Evolutionary conservation across 2,329 filamentous ascomycete genomes (phyloP).

Genomic region (Drechslerella coelobrocha): DNA sequence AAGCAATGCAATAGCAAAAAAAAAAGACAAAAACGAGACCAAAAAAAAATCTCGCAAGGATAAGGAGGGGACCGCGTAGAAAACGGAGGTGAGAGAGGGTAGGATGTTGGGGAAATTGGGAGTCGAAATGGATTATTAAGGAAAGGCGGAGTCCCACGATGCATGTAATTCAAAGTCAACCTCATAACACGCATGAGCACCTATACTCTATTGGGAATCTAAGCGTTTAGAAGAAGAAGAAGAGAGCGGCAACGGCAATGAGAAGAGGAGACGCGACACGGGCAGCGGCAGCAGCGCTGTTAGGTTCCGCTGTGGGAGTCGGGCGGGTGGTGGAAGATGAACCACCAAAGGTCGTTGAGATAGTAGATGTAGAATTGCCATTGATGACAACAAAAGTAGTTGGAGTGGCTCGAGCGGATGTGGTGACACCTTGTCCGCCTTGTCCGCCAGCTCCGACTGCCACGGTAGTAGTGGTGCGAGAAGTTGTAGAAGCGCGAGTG

Average conservation of each 20-base stretch:
- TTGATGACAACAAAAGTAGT: neutral
- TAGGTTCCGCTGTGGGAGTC: conserved; percentile 11
- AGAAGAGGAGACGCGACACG: conserved; percentile 24
- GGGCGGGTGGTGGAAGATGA: neutral
- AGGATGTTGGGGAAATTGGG: neutral
- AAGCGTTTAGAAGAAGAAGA: conserved; percentile 39
- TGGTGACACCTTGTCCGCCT: no score
- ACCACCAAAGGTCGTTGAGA: neutral
- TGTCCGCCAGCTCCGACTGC: conserved; percentile 23
- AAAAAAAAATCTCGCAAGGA: neutral
- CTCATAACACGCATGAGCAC: neutral
- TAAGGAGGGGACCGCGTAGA: neutral
- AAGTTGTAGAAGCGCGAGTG: neutral
- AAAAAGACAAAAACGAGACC: neutral
- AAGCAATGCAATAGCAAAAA: neutral
- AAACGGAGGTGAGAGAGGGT: neutral
- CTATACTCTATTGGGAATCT: neutral
- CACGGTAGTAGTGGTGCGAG: conserved; percentile 17
- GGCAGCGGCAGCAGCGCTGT: conserved; percentile 15
- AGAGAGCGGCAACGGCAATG: conserved; percentile 23
- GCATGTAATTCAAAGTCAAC: neutral
- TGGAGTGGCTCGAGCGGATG: neutral
- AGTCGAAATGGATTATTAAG: neutral
- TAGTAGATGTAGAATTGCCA: neutral
- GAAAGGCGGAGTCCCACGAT: neutral